Conservation (phyloP, 2,329 filamentous ascomycete genomes). For the Gremmenia infestans region DNA sequence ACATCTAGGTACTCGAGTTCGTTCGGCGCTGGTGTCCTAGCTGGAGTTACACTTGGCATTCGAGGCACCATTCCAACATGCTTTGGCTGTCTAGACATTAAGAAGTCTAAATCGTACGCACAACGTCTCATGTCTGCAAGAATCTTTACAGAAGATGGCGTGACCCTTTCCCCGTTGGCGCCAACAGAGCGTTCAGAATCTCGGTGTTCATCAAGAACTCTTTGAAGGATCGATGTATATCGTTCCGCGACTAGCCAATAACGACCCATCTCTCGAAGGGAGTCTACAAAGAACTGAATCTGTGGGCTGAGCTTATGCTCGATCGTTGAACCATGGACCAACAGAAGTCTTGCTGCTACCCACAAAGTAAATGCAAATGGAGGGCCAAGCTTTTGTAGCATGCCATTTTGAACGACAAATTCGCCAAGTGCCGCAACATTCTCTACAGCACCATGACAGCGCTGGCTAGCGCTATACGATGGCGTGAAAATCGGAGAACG, state of each 20-base stretch:
- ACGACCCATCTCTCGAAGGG: slow-evolving; percentile 71
- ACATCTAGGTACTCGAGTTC: slow-evolving; percentile 89
- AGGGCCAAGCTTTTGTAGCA: slow-evolving; percentile 77
- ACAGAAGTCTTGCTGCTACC: slow-evolving; percentile 80
- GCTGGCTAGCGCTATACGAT: slow-evolving; percentile 77
- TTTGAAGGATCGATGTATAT: slow-evolving; percentile 73
- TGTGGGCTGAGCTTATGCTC: slow-evolving; percentile 77
- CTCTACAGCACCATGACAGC: slow-evolving; percentile 78
- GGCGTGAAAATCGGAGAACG: slow-evolving; percentile 85
- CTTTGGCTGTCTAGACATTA: slow-evolving; percentile 69
- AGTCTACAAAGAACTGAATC: slow-evolving; percentile 77
- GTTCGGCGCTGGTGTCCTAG: slow-evolving; percentile 68
- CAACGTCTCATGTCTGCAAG: slow-evolving; percentile 87
- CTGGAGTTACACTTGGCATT: slow-evolving; percentile 51
- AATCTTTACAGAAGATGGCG: slow-evolving; percentile 79
- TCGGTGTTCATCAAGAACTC: slow-evolving; percentile 80
- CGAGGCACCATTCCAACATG: slow-evolving; percentile 35
- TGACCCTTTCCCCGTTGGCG: slow-evolving; percentile 64
- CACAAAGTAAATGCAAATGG: slow-evolving; percentile 90
- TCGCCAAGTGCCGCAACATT: slow-evolving; percentile 74
- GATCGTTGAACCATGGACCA: slow-evolving; percentile 87
- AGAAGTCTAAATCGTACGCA: slow-evolving; percentile 83
- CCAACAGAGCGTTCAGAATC: slow-evolving; percentile 62
- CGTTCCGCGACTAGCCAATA: slow-evolving; percentile 83
- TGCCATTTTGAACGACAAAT: slow-evolving; percentile 68